Evolutionary conservation across 345 rosid species (phyloP), one percentile per base, ranked within the genome.

Genomic region (Microcos paniculata): DNA sequence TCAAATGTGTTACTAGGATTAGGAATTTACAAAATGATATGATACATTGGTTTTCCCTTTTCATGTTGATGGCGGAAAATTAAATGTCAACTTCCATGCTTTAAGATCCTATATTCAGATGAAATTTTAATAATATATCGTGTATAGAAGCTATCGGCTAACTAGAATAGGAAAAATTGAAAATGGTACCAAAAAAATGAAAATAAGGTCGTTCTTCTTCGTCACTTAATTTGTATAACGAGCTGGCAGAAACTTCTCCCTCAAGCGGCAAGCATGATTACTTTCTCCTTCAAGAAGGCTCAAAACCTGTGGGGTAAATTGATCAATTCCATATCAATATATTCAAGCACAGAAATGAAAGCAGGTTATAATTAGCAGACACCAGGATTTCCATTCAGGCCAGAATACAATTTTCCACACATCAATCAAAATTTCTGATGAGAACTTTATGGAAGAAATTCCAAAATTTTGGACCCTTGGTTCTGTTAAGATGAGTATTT

Each of bases 231-330:
- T 61, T 42, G 75, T 31, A 75, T 80, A 64, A 7, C 16, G 73
- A 28, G n/a, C n/a, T n/a, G 81, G 77, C 55, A 68, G 74, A 30
- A 73, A 66, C 33, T 74, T 73, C 69, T 77, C 82, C 48, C 53
- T 46, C 58, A 78, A 77, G 53, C 24, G 77, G 58, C 38, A 67
- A 76, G 86, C 62, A 40, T 74, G 49, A 62, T 78, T 80, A 15
- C 74, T 58, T 77, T 83, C 81, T 51, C 87, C 89, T 70, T 88
- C 90, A 12, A 88, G 87, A 59, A 88, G 82, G 21, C 83, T 83
- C 71, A 88, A 76, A 43, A 88, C 87, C 89, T 90, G 83, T 48
- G 16, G 10, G 53, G 43, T 23, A 73, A 58, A 15, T 11, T 18
- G 6, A 72, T 26, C 15, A 26, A 72, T 45, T 46, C 40, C 24